Evolutionary conservation across 2,329 filamentous ascomycete genomes (phyloP).

Genomic region (Xylogone sp.): DNA sequence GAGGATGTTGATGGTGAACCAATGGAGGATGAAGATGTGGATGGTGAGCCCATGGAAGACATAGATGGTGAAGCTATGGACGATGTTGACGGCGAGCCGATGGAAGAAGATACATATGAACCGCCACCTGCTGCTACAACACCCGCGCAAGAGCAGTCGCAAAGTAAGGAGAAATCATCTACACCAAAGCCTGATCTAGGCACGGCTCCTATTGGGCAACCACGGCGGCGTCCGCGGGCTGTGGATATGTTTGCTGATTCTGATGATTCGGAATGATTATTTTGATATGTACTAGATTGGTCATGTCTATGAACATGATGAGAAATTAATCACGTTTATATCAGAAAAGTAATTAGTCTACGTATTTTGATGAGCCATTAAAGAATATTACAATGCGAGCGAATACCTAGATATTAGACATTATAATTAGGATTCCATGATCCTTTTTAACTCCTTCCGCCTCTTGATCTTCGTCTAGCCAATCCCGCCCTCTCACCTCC

Average conservation of each 20-base stretch:
- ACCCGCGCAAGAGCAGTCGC: neutral
- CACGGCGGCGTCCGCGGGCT: conserved; percentile 52
- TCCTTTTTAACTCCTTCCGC: conserved; percentile 3
- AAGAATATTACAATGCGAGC: too few relatives aligned
- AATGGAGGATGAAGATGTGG: conserved; percentile 31
- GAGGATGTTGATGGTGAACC: conserved; percentile 35
- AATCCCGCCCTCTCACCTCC: conserved; percentile 23
- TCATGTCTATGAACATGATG: neutral
- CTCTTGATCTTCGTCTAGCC: conserved; percentile 21
- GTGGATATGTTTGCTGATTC: conserved; percentile 87
- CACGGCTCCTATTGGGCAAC: conserved; percentile 13
- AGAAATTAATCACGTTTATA: neutral
- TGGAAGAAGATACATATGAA: conserved; percentile 27
- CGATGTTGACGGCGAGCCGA: too few relatives aligned
- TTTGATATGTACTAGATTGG: neutral
- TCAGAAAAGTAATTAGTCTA: too few relatives aligned
- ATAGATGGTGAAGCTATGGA: conserved; percentile 37
- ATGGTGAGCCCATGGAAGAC: conserved; percentile 35
- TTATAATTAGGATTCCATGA: neutral
- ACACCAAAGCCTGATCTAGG: neutral
- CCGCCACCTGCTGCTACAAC: conserved; percentile 11
- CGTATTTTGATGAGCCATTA: too few relatives aligned
- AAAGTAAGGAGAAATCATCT: neutral
- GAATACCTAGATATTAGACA: too few relatives aligned
- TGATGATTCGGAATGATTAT: conserved; percentile 39